phyloP scores from a whole-genome alignment of 1,284 basidiomycete genomes.

The Porogramme epimiltina region DNA sequence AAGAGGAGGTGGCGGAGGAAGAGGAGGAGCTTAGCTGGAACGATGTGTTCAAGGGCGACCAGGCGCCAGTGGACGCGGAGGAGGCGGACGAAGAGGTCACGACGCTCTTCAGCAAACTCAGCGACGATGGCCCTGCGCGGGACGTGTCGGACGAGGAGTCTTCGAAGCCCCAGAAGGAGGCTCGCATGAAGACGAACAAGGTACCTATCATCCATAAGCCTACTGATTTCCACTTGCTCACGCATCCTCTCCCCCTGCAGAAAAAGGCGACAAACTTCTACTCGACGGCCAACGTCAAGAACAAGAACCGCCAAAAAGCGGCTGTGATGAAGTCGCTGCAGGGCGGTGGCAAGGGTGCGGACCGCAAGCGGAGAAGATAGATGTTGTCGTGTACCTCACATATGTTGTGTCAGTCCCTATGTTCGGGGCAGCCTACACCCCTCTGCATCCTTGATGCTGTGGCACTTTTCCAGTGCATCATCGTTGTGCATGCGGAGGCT shows the following conservation, averaged over 20 bases:
- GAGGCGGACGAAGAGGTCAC: slow-evolving; percentile 13
- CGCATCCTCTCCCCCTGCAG: no score
- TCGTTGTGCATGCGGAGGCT: no score
- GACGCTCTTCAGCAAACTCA: slow-evolving; percentile 23
- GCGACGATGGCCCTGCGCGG: slow-evolving; percentile 14
- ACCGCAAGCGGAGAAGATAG: slow-evolving; percentile 10
- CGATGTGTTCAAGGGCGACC: slow-evolving; percentile 59
- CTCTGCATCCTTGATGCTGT: no score
- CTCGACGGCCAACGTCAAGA: slow-evolving; percentile 85
- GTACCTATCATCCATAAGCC: slow-evolving; percentile 32
- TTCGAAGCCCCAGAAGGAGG: slow-evolving; percentile 51
- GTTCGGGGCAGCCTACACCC: no score
- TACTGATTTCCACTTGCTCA: neutral
- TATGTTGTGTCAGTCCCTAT: no score
- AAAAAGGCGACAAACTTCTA: slow-evolving; percentile 94
- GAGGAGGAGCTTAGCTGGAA: slow-evolving; percentile 61
- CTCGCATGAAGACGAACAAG: slow-evolving; percentile 91
- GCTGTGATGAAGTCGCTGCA: slow-evolving; percentile 47
- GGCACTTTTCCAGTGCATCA: no score
- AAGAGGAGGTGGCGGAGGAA: slow-evolving; percentile 26
- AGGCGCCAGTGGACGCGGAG: slow-evolving; percentile 12
- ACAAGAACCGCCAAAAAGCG: slow-evolving; percentile 74
- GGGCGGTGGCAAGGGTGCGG: slow-evolving; percentile 20
- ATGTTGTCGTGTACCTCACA: neutral
- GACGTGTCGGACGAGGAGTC: slow-evolving; percentile 11